Evolutionary conservation across 2,329 filamentous ascomycete genomes (phyloP), one percentile per base, ranked within the genome.

Genomic region (Venturia aucupariae): DNA sequence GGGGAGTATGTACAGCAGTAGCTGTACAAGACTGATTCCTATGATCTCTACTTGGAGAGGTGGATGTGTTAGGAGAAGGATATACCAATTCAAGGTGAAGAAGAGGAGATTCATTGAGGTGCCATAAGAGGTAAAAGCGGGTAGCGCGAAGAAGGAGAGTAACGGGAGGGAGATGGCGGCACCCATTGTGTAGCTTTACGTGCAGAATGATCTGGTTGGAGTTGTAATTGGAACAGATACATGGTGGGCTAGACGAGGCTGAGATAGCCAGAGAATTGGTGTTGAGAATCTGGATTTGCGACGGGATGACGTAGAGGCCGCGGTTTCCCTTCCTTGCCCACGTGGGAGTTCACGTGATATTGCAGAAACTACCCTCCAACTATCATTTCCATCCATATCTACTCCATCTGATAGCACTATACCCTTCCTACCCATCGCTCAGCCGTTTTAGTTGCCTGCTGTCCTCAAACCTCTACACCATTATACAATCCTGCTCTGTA

Each of bases 61-160:
- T 22, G 62, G 64, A 51, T 66, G 64, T 22, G 60, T 61, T 11
- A 66, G 64, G 11, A 65, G 42, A 6, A 66, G 57, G 24, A 59
- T 65, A 24, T 60, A 66, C 65, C 65, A 66, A 35, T 57, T 66
- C n/a, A 65, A 27, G 27, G 60, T 67, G 59, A 66, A 65, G 65
- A 66, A 63, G 64, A 66, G 65, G 41, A 66, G 64, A 24, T 66
- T 66, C 35, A 66, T 35, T 6, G 55, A 62, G 22, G 65, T 66
- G 38, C 48, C 75, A 61, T 77, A 75, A 42, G 75, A 71, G 10
- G 72, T 73, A 1, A 70, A 71, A 15, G 76, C 77, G 38, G 76
- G 74, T 51, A 78, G 73, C 38, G 61, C 55, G 51, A 67, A 60
- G 60, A 61, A 41, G 32, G 65, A 66, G 64, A 66, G 44, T 10